Evolutionary conservation across 176 grass and related monocot genomes (phyloP), one percentile per base, ranked within the genome.

Genomic region (Zoysia japonica): DNA sequence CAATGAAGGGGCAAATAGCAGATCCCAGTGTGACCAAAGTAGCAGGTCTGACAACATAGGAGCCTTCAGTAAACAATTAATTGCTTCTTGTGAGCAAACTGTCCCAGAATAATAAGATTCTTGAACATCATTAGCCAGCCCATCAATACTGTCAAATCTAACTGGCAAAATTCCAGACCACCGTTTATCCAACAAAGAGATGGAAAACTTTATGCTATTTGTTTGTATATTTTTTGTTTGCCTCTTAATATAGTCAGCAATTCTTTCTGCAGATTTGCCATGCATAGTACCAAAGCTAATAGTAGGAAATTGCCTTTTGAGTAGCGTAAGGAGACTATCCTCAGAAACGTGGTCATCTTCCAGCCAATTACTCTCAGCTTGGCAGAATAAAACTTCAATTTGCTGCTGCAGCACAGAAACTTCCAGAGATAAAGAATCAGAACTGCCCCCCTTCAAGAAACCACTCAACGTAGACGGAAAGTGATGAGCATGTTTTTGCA

Each of bases 1-100:
- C 67, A 94, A 83, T 68, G 92, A 91, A 53, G 92, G 92, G 75
- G 90, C 87, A 92, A 87, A 98, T 55, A 90, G 51, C 61, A 85
- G 51, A 85, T 98, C 88, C 95, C 95, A 98, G 59, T 98, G 92
- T 16, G 92, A 94, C 89, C 91, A 98, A 67, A 83, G 79, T 66
- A 84, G 75, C 82, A 98, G 80, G 92, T 98, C 95, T 68, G 95
- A 98, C 71, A 98, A 74, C 91, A 98, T 90, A 80, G 95, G 95
- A 74, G 90, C 95, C 74, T 86, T 94, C 16, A 90, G 83, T 73
- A 98, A 91, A 74, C 81, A 92, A 7, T 87, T 67, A 50, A 90
- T 75, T 65, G 86, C 95, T 74, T 92, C 86, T 71, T 62, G 74
- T 83, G 90, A 90, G 47, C 81, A 85, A 80, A 86, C 84, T 68